Evolutionary conservation across 306 rosid species (phyloP).

Genomic region (Trifolium dubium): DNA sequence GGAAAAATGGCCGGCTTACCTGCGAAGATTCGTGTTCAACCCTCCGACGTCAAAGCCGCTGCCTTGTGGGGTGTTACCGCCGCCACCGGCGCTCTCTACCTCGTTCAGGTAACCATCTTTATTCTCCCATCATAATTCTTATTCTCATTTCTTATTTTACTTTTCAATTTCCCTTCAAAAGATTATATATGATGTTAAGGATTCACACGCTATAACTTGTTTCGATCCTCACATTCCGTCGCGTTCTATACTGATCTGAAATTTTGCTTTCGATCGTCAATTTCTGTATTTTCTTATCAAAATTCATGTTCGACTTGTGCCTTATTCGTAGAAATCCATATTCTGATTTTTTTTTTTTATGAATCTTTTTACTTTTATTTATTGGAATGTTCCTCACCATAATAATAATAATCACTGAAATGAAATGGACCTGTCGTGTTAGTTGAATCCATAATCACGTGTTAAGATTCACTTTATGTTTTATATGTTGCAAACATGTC

Average conservation of each 20-base stretch:
- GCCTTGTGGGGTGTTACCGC: constrained; percentile 90
- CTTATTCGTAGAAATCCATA: neutral
- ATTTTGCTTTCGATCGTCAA: neutral
- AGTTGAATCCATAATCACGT: constrained; percentile 22
- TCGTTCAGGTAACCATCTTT: constrained; percentile 66
- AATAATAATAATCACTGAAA: constrained; percentile 2
- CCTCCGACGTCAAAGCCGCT: constrained; percentile 70
- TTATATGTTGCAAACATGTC: constrained; percentile 9
- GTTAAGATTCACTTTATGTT: constrained; percentile 17
- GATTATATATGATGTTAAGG: neutral
- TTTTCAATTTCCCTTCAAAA: neutral
- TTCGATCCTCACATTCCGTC: constrained; percentile 8
- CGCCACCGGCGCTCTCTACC: constrained; percentile 61
- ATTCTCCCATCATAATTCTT: neutral
- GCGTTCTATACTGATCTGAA: constrained; percentile 23
- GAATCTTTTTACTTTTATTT: neutral
- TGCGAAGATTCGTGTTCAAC: constrained; percentile 57
- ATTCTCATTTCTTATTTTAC: neutral
- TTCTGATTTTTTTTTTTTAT: neutral
- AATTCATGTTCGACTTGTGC: neutral
- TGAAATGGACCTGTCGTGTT: constrained; percentile 4
- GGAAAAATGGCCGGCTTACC: constrained; percentile 59
- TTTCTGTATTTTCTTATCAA: neutral
- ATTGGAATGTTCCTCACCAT: constrained; percentile 1
- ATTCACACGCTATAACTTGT: constrained; percentile 2